Percentiles rank a stretch among this genome's conserved stretches.
These are phyloP conservation scores for Thalassiosira mediterranea DNA, from an alignment of 352 stramenopile species.

Conservation along the genomic window DNA sequence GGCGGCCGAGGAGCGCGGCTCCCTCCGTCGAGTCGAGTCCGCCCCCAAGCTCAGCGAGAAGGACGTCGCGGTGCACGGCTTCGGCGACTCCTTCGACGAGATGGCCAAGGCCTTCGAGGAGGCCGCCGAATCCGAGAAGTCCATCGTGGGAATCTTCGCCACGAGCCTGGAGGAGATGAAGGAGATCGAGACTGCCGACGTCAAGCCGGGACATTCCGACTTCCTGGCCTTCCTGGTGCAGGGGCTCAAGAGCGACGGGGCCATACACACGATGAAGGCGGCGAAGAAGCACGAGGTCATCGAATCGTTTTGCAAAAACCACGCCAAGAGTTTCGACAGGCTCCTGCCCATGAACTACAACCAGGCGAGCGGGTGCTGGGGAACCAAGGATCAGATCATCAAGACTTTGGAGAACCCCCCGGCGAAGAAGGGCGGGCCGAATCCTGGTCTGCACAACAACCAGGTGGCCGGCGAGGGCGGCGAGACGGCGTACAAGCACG, in stretches of 20 bases:
- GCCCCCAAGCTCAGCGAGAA: no score
- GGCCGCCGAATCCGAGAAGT: no score
- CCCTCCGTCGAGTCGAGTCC: no score
- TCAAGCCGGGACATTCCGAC: neutral
- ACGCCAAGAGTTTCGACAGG: no score
- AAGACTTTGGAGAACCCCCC: no score
- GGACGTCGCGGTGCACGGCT: neutral
- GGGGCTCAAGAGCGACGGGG: no score
- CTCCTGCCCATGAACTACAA: no score
- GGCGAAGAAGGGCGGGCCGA: no score
- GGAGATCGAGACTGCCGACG: conserved; percentile 1
- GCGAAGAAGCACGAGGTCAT: neutral
- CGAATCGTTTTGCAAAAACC: conserved; percentile 4
- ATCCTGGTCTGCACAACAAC: neutral
- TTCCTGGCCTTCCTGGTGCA: neutral
- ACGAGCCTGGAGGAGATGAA: neutral
- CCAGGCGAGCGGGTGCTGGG: no score
- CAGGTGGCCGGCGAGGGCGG: neutral
- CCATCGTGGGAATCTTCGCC: conserved; percentile 1
- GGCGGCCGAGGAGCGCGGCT: no score
- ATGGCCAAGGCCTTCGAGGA: neutral
- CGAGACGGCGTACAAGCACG: conserved; percentile 35
- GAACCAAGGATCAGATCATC: no score
- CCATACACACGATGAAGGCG: no score
- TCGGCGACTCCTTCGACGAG: conserved; percentile 1